Conservation (phyloP, 2,329 filamentous ascomycete species). For the Diaporthe citri region DNA sequence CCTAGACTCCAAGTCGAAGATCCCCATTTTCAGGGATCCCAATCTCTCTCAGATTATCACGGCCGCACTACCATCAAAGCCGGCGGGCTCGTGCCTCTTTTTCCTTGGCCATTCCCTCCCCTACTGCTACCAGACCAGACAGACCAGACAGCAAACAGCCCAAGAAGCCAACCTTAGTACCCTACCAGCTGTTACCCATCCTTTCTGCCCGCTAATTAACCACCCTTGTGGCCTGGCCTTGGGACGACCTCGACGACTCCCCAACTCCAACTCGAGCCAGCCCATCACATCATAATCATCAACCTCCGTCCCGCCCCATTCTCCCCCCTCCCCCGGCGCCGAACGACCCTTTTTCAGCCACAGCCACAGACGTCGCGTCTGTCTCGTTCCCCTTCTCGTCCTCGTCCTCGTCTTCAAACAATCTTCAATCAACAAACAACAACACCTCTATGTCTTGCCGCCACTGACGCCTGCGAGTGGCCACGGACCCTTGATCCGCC, state of each 20-base stretch:
- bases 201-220: constrained; percentile 24
- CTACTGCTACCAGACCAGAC: constrained; percentile 4
- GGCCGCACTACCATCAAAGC: constrained; percentile 34
- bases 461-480: constrained; percentile 36
- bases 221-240: constrained; percentile 9
- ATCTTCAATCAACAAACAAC: constrained; percentile 22
- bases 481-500: constrained; percentile 35
- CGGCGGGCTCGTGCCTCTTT: constrained; percentile 35
- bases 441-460: constrained; percentile 39
- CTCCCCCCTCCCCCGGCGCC: neutral
- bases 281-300: constrained; percentile 14
- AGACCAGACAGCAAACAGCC: neutral
- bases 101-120: constrained; percentile 23
- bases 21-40: constrained; percentile 33
- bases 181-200: constrained; percentile 5
- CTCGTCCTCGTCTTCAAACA: constrained; percentile 7
- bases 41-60: constrained; percentile 39
- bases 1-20: constrained; percentile 17
- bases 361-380: constrained; percentile 23
- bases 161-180: neutral
- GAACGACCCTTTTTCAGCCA: constrained; percentile 19
- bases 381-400: neutral
- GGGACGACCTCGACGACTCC: constrained; percentile 15
- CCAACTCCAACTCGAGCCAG: constrained; percentile 6
- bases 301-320: constrained; percentile 22